These are phyloP conservation scores for Achaetomiella virescens DNA, from an alignment of 495 filamentous ascomycete species.

Conservation along the genomic window DNA sequence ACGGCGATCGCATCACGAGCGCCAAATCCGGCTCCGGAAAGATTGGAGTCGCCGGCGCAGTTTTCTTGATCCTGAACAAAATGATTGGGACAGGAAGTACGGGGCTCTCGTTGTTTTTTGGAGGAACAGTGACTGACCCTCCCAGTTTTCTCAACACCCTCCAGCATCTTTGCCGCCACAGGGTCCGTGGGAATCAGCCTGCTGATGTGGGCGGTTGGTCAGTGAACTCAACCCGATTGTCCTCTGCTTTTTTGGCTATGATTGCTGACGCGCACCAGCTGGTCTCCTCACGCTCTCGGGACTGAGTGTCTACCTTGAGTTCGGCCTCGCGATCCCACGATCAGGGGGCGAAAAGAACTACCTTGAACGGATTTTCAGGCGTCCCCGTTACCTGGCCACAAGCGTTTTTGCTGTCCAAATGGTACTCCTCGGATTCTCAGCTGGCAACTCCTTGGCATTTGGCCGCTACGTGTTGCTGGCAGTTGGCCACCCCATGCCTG, in stretches of 20 bases:
- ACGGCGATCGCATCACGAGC: slow-evolving; percentile 11
- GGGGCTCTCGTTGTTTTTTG: background rate
- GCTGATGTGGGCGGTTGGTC: slow-evolving; percentile 37
- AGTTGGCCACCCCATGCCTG: slow-evolving; percentile 41
- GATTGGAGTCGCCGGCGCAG: slow-evolving; percentile 46
- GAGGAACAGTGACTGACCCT: background rate
- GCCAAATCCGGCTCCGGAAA: slow-evolving; percentile 39
- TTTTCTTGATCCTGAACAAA: slow-evolving; percentile 52
- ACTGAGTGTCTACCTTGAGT: slow-evolving; percentile 24
- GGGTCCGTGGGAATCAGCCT: slow-evolving; percentile 38
- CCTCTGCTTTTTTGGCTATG: too few species aligned
- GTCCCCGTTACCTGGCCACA: slow-evolving; percentile 55
- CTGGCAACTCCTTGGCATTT: slow-evolving; percentile 60
- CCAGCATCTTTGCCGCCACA: slow-evolving; percentile 38
- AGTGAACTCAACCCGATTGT: background rate
- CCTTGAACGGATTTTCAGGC: slow-evolving; percentile 57
- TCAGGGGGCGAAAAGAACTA: slow-evolving; percentile 53
- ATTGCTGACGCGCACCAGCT: background rate
- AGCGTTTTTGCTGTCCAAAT: slow-evolving; percentile 56
- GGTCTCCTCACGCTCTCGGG: slow-evolving; percentile 19
- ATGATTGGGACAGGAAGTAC: slow-evolving; percentile 53
- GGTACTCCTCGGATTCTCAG: slow-evolving; percentile 46
- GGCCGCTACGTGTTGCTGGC: slow-evolving; percentile 62
- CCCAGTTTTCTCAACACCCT: slow-evolving; percentile 36
- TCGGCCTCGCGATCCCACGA: slow-evolving; percentile 49